These are phyloP conservation scores for Alternaria ethzedia DNA, from an alignment of 2,329 filamentous ascomycete species.

Conservation along the genomic window DNA sequence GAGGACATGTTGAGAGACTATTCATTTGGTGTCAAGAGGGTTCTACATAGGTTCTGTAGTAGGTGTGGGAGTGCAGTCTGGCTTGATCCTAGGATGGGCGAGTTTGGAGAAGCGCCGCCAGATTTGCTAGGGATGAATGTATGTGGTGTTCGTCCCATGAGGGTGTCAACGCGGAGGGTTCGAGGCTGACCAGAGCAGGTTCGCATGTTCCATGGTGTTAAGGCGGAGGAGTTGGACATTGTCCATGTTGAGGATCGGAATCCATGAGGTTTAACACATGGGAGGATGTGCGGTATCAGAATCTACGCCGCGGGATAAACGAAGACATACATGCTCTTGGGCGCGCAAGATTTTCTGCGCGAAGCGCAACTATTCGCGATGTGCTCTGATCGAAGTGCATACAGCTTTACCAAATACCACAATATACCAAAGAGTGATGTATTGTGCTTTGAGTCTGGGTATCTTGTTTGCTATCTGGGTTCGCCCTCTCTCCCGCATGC, in stretches of 20 bases:
- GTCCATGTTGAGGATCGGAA: slow-evolving; percentile 27
- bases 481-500: rapidly evolving
- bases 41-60: slow-evolving; percentile 36
- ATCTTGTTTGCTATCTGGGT: no score
- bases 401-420: no score
- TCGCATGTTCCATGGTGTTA: slow-evolving; percentile 25
- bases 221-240: slow-evolving; percentile 30
- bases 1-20: slow-evolving; percentile 30
- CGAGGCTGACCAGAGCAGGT: slow-evolving; percentile 22
- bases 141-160: slow-evolving; percentile 1
- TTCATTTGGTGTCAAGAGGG: slow-evolving; percentile 33
- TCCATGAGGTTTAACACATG: not conserved
- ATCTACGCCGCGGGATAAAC: not conserved
- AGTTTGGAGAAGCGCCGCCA: slow-evolving; percentile 21
- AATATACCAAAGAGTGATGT: no score
- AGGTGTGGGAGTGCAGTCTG: slow-evolving; percentile 38
- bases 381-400: not conserved
- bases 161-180: not conserved
- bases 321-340: not conserved
- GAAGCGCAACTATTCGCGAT: not conserved
- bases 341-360: not conserved
- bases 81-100: slow-evolving; percentile 30
- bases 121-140: slow-evolving; percentile 41
- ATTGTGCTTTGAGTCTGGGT: no score
- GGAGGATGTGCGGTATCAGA: not conserved